These are phyloP conservation scores for Zygnema cylindricum DNA, from an alignment of 139 green algal species.

Conservation along the genomic window DNA sequence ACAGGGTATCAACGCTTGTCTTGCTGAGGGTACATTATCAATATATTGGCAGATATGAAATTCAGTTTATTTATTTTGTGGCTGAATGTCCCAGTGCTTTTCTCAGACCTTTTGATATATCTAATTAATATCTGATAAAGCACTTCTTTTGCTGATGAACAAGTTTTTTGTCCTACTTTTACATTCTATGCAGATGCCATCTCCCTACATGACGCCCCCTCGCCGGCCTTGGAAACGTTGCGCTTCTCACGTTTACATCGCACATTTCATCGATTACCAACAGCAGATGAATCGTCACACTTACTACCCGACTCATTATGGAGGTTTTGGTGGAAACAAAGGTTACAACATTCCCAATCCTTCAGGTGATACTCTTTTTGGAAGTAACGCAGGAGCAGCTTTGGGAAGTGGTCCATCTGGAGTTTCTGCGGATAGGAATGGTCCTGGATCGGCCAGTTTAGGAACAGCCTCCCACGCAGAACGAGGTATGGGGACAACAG, in stretches of 20 bases:
- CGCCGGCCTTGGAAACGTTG: constrained; percentile 67
- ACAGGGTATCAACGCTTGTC: too few relatives aligned
- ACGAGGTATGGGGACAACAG: neutral
- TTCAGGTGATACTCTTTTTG: neutral
- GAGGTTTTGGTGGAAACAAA: neutral
- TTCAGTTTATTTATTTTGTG: too few relatives aligned
- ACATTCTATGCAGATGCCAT: constrained; percentile 33
- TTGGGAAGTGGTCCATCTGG: neutral
- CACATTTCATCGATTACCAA: constrained; percentile 74
- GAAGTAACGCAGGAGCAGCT: neutral
- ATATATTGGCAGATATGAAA: too few relatives aligned
- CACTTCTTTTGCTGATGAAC: too few relatives aligned
- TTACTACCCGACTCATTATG: constrained; percentile 12
- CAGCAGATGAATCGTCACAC: constrained; percentile 49
- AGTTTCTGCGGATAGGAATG: neutral
- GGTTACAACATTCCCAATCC: constrained; percentile 2
- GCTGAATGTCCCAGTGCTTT: too few relatives aligned
- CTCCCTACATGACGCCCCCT: constrained; percentile 43
- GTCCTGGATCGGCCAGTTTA: neutral
- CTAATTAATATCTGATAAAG: too few relatives aligned
- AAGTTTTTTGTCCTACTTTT: neutral
- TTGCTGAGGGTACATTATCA: too few relatives aligned
- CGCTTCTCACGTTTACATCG: constrained; percentile 76
- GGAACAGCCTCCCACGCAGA: neutral
- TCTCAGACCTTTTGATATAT: too few relatives aligned